phyloP scores from a whole-genome alignment of 2,329 filamentous ascomycete species.

The Cryphonectria naterciae region DNA sequence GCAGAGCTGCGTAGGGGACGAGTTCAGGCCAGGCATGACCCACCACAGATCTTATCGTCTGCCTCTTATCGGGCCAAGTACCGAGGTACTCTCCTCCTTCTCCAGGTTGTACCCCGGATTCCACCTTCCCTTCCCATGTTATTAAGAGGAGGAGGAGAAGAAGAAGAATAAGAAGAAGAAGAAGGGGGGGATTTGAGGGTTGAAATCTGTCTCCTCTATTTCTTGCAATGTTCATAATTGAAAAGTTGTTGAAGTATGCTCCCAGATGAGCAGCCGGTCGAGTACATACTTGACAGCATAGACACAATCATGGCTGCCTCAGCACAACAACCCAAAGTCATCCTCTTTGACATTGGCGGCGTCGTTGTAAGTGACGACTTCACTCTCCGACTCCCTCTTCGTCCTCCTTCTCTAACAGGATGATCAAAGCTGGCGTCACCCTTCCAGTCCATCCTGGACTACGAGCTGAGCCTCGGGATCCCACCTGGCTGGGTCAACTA shows the following conservation, averaged over 20 bases:
- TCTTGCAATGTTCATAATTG: neutral
- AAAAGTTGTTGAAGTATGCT: slow-evolving; percentile 26
- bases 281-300: slow-evolving; percentile 39
- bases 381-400: neutral
- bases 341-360: slow-evolving; percentile 94
- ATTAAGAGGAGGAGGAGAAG: neutral
- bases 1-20: slow-evolving; percentile 23
- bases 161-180: neutral
- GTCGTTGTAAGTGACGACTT: slow-evolving; percentile 76
- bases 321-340: slow-evolving; percentile 66
- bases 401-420: slow-evolving; percentile 18
- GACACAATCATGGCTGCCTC: slow-evolving; percentile 45
- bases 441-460: slow-evolving; percentile 90
- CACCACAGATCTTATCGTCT: neutral
- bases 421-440: slow-evolving; percentile 79
- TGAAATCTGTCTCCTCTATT: neutral
- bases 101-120: slow-evolving; percentile 14
- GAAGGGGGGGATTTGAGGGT: neutral
- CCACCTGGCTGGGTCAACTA: slow-evolving; percentile 91
- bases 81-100: slow-evolving; percentile 6
- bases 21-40: neutral
- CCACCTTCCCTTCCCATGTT: slow-evolving; percentile 1
- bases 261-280: slow-evolving; percentile 33
- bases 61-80: slow-evolving; percentile 8
- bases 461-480: slow-evolving; percentile 76